Base-by-base conservation (phyloP, 148 eudicot species). In the Persicaria tinctoria region DNA sequence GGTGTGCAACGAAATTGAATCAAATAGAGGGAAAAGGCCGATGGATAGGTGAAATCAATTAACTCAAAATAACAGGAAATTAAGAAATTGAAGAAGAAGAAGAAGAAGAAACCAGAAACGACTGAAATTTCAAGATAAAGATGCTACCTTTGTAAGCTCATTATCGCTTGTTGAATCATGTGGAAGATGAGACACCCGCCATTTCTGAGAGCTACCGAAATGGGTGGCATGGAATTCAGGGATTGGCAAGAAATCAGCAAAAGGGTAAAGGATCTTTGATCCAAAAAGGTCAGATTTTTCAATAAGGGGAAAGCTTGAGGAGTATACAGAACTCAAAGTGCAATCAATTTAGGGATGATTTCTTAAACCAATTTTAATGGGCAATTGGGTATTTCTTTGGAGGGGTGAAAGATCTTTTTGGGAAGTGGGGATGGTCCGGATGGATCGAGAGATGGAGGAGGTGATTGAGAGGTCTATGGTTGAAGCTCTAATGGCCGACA, bases 401-500 rank as follows among this genome's bases (percentile, higher is more conserved):
- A 63, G 57, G 78, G 51, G 49, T 27, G 60, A 12, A 66, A 47
- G 18, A 66, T 66, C 70, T 64, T n/a, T 32, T 66, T 41, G 44
- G 48, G 70, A 66, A 66, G 70, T 66, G 70, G 70, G 53, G 70
- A 44, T 66, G 70, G 44, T 38, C 44, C 70, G 13, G 5, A 44
- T 32, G 41, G 41, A 32, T 32, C 41, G 3, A 32, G 41, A 32
- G 41, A 32, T 1, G 41, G 57, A 71, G 32, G 74, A 12, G 74
- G 47, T 46, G 38, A 71, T 71, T 47, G 44, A 71, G 23, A 71
- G 74, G n/a, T 71, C 54, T 71, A 4, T 50, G 14, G 13, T 1
- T 80, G 57, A 80, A 83, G 84, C 81, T 83, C 68, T 70, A 83
- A 83, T 86, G 90, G 92, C 88, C 84, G 86, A 89, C 88, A 84